Base-by-base conservation (phyloP, 345 rosid genomes). In the Aquilaria sinensis region DNA sequence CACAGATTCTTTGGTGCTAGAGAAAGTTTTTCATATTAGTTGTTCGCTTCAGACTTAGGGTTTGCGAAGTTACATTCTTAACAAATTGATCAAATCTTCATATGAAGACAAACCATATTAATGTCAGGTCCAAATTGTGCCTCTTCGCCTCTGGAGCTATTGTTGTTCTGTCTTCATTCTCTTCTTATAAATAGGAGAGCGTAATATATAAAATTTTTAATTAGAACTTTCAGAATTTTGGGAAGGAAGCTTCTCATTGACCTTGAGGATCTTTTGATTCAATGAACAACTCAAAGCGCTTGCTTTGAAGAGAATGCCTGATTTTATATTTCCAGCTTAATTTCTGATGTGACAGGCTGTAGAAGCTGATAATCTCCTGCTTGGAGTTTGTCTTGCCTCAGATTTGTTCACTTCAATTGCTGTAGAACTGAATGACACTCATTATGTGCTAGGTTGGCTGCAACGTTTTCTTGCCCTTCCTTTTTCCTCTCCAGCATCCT, bases 391-490 rank as follows among this genome's bases (percentile, higher is more conserved):
- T 62, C 85, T 94, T 70, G 88, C 83, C 78, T 80, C 91, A 2
- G 97, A 90, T 74, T 76, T 96, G 56, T 88, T 94, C 78, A 78
- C 96, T 67, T 85, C 93, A 51, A 76, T 90, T 67, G 86, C 97
- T 70, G 77, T 77, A 47, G 79, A 75, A 85, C 75, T 32, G 79
- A 37, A 88, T 49, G 70, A 77, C 91, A 85, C 76, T 90, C 96
- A 16, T 71, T 94, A 64, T 88, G 91, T 72, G 93, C 96, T 31
- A 86, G 96, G 99, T 85, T 66, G 58, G 70, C 41, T 57, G 37
- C 61, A 13, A 51, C 51, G 5, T 15, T 54, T 65, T 57, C 16
- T 53, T 16, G 32, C 9, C 3, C 47, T 31, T 53, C 2, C 30
- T 58, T 31, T 32, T 11, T 3, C n/a, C n/a, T n/a, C n/a, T n/a